These are phyloP conservation scores for Reutealis trisperma DNA, from an alignment of 345 rosid species.

Conservation along the genomic window DNA sequence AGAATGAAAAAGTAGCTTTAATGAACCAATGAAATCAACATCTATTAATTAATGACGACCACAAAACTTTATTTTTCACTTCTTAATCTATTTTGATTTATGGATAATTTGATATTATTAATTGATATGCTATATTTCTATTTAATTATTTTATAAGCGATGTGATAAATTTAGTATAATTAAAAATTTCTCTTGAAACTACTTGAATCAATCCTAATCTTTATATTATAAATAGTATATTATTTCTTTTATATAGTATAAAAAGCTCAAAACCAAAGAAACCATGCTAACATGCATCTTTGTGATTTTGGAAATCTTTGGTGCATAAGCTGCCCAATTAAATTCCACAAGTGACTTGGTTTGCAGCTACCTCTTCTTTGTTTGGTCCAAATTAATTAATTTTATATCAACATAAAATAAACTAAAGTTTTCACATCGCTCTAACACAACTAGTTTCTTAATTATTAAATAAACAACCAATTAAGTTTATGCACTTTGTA, in stretches of 20 bases:
- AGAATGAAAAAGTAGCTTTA: too few species aligned
- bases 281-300: background rate
- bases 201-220: background rate
- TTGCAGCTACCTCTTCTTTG: conserved; percentile 6
- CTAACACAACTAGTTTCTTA: background rate
- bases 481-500: background rate
- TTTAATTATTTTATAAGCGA: too few species aligned
- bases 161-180: too few species aligned
- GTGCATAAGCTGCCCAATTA: conserved; percentile 14
- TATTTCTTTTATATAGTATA: background rate
- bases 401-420: background rate
- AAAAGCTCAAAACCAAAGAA: background rate
- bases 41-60: too few species aligned
- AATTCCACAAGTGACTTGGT: background rate
- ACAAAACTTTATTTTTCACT: too few species aligned
- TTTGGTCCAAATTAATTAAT: background rate
- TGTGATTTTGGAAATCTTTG: conserved; percentile 7
- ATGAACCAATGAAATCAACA: too few species aligned
- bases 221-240: background rate
- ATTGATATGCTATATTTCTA: too few species aligned
- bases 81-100: too few species aligned
- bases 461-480: background rate
- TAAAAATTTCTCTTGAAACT: too few species aligned
- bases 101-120: too few species aligned
- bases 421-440: conserved; percentile 5